phyloP scores from a whole-genome alignment of 805 yeast genomes.

The Kregervanrija pseudodelftensis region DNA sequence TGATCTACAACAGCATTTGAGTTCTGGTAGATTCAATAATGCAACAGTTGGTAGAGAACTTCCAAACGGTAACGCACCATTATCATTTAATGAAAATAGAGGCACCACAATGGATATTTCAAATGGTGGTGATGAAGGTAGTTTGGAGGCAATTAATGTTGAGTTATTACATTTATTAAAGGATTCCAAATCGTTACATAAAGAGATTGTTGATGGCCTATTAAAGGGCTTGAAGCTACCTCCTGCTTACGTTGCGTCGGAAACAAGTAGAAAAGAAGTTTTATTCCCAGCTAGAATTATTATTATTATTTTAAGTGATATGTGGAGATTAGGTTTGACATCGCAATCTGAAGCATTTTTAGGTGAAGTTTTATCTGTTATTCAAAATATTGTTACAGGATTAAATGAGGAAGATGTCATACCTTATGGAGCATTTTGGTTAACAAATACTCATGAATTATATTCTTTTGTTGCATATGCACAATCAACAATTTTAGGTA shows the following conservation, averaged over 20 bases:
- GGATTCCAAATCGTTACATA: slow-evolving; percentile 65
- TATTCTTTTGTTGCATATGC: slow-evolving; percentile 93
- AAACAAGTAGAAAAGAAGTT: slow-evolving; percentile 80
- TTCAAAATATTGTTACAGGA: slow-evolving; percentile 76
- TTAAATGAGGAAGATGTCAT: slow-evolving; percentile 81
- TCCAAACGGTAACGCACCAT: slow-evolving; percentile 10
- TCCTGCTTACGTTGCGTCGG: slow-evolving; percentile 75
- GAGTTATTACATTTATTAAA: slow-evolving; percentile 66
- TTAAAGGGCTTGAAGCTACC: slow-evolving; percentile 83
- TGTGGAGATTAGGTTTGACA: slow-evolving; percentile 97
- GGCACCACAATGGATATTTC: not conserved
- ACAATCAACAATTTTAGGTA: slow-evolving; percentile 81
- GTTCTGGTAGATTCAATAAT: slow-evolving; percentile 12
- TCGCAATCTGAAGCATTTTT: slow-evolving; percentile 85
- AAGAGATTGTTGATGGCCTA: slow-evolving; percentile 81
- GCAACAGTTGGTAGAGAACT: slow-evolving; percentile 8
- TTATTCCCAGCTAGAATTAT: slow-evolving; percentile 94
- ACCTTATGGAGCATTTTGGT: slow-evolving; percentile 94
- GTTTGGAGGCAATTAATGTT: slow-evolving; percentile 66
- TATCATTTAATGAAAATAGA: slow-evolving; percentile 9
- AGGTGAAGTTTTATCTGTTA: slow-evolving; percentile 80
- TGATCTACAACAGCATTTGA: slow-evolving; percentile 26
- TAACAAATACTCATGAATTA: slow-evolving; percentile 91
- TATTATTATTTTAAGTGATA: slow-evolving; percentile 85
- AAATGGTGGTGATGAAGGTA: slow-evolving; percentile 30